Conservation (phyloP, 2,329 filamentous ascomycete genomes). For the Zasmidium cellare region DNA sequence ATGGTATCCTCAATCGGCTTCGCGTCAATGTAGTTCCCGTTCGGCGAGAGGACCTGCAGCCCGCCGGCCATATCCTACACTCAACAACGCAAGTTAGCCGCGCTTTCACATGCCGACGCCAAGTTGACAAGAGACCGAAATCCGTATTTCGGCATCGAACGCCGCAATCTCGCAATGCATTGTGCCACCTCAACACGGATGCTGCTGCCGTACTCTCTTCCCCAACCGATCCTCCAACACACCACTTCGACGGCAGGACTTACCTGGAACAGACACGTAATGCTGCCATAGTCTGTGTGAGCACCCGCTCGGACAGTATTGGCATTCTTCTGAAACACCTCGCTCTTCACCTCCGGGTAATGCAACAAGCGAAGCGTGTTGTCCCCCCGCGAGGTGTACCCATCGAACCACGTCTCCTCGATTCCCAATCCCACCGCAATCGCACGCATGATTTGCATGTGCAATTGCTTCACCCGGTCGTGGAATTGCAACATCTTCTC, state of each 20-base stretch:
- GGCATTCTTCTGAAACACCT: constrained; percentile 53
- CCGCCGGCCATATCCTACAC: constrained; percentile 55
- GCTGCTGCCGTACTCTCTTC: not conserved
- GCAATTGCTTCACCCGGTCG: constrained; percentile 69
- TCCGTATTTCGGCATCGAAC: not conserved
- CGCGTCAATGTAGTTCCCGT: constrained; percentile 75
- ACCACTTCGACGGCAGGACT: constrained; percentile 1
- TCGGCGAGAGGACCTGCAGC: constrained; percentile 66
- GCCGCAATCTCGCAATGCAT: not conserved
- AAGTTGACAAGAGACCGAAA: not conserved
- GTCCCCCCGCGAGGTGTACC: constrained; percentile 70
- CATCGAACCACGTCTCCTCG: constrained; percentile 78
- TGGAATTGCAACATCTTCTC: constrained; percentile 74
- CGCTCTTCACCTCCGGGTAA: constrained; percentile 57
- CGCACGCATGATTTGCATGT: constrained; percentile 69
- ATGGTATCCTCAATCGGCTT: constrained; percentile 79
- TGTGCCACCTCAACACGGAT: not conserved
- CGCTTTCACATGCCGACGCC: constrained; percentile 34
- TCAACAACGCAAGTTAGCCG: constrained; percentile 26
- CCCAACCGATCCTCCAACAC: not conserved
- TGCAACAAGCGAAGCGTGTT: constrained; percentile 55
- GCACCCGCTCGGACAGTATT: constrained; percentile 68
- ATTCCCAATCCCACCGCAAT: constrained; percentile 62
- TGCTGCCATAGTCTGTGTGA: constrained; percentile 65
- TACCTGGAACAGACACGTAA: constrained; percentile 52